phyloP scores from a whole-genome alignment of 2,329 filamentous ascomycete species.

The Ophiostoma sp. region DNA sequence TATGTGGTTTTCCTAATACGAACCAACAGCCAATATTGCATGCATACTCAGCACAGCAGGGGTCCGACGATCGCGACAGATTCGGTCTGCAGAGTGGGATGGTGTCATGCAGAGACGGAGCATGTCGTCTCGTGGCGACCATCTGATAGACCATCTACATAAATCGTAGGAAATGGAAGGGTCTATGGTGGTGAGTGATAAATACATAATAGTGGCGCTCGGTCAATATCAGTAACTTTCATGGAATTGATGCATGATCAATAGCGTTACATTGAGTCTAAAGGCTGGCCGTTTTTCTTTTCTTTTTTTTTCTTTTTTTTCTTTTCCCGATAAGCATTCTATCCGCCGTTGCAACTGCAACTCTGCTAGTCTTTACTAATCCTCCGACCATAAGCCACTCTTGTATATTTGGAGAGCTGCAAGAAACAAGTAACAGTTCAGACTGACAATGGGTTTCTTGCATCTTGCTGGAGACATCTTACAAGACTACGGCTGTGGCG shows the following conservation, averaged over 20 bases:
- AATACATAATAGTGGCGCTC: too few relatives aligned
- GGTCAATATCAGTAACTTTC: not conserved
- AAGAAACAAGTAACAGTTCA: too few relatives aligned
- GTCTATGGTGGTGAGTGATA: not conserved
- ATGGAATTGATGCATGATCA: too few relatives aligned
- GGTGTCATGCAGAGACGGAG: slow-evolving; percentile 1
- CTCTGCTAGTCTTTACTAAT: not conserved
- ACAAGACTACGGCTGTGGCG: not conserved
- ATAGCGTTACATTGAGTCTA: not conserved
- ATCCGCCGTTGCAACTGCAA: not conserved
- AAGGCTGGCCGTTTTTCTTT: not conserved
- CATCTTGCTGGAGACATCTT: too few relatives aligned
- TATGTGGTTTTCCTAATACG: not conserved
- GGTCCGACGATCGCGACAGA: not conserved
- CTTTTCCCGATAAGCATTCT: not conserved
- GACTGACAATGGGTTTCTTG: too few relatives aligned
- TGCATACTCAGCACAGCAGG: not conserved
- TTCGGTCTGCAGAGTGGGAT: not conserved
- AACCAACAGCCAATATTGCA: not conserved
- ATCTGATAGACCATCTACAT: not conserved
- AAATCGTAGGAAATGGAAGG: too few relatives aligned
- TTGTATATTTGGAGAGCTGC: too few relatives aligned
- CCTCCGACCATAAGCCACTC: not conserved
- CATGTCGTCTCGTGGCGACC: not conserved
- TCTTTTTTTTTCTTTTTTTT: not conserved